Conservation (phyloP, 306 rosid species). For the Begonia masoniana region DNA sequence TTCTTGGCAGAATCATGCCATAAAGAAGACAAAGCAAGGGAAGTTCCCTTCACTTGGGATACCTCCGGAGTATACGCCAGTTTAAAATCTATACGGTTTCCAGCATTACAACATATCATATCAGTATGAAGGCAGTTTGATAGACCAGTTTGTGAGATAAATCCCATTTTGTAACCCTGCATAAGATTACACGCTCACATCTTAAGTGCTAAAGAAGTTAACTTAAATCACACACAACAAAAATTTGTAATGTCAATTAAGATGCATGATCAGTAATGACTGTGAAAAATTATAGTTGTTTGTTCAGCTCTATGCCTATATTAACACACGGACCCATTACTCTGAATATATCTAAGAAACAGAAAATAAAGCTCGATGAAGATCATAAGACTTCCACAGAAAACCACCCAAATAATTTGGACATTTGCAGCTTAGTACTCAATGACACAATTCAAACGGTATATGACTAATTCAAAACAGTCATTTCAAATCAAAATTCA, state of each 20-base stretch:
- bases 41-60: constrained; percentile 26
- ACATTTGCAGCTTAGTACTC: no score
- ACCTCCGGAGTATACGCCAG: constrained; percentile 18
- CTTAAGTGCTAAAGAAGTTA: not conserved
- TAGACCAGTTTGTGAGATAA: constrained; percentile 27
- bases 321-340: not conserved
- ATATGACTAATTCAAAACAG: no score
- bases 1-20: constrained; percentile 21
- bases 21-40: constrained; percentile 26
- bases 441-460: no score
- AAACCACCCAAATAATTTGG: no score
- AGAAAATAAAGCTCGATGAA: no score
- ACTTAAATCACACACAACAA: no score
- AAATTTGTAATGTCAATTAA: no score
- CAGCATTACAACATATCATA: constrained; percentile 19
- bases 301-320: not conserved
- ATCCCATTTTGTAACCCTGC: constrained; percentile 32
- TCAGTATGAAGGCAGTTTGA: constrained; percentile 21
- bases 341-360: no score
- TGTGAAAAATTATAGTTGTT: not conserved
- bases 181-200: not conserved
- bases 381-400: no score
- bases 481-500: no score
- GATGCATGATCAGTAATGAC: not conserved
- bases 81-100: constrained; percentile 12